Percentiles rank a stretch among this genome's conserved stretches.
Conservation (phyloP, 2,329 filamentous ascomycete genomes). For the Aureobasidium sp. region DNA sequence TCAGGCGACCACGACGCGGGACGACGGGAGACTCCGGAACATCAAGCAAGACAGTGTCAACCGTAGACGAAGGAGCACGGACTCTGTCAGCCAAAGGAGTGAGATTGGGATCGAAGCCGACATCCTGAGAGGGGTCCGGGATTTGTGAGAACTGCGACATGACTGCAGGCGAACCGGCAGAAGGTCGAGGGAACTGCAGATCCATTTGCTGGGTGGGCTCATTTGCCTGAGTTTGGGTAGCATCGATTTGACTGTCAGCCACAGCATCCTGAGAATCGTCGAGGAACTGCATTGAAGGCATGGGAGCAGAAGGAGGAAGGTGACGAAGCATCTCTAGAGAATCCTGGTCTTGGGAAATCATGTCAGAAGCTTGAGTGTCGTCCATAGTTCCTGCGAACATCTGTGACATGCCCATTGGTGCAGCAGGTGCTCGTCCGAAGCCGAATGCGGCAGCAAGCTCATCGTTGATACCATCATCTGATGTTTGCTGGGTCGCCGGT, state of each 20-base stretch:
- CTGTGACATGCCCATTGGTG: conserved; percentile 66
- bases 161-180: conserved; percentile 20
- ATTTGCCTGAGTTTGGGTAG: conserved; percentile 12
- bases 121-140: conserved; percentile 72
- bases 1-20: conserved; percentile 42
- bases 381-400: conserved; percentile 89
- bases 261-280: conserved; percentile 28
- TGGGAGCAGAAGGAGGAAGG: conserved; percentile 24
- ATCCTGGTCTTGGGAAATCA: conserved; percentile 31
- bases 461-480: conserved; percentile 23
- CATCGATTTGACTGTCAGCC: conserved; percentile 14
- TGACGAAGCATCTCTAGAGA: conserved; percentile 30
- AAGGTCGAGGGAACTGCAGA: conserved; percentile 26
- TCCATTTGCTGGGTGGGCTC: conserved; percentile 26
- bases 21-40: conserved; percentile 56
- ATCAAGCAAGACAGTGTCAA: conserved; percentile 56
- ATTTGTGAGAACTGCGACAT: conserved; percentile 56
- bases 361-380: conserved; percentile 25
- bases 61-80: conserved; percentile 57
- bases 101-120: conserved; percentile 64
- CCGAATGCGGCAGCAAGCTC: conserved; percentile 28
- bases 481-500: background rate
- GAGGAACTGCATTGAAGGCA: conserved; percentile 22
- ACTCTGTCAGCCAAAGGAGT: conserved; percentile 24
- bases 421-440: conserved; percentile 25